Evolutionary conservation across 768 basidiomycete species (phyloP).

Genomic region (Clavulina sp.): DNA sequence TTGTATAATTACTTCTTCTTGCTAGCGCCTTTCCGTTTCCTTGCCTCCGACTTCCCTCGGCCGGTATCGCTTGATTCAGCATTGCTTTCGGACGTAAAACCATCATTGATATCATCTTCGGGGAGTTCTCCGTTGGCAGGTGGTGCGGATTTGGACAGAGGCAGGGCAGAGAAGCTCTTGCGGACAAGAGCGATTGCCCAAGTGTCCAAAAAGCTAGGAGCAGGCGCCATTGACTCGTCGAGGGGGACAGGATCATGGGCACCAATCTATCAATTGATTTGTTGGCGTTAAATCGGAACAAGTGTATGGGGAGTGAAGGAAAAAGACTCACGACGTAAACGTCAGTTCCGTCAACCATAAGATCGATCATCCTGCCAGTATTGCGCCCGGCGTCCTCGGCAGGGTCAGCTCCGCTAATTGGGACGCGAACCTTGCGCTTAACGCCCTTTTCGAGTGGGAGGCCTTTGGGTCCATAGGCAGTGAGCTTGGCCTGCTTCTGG

Average conservation of each 20-base stretch:
- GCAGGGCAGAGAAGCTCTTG: too few relatives aligned
- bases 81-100: too few relatives aligned
- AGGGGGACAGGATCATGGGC: constrained; percentile 40
- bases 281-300: constrained; percentile 2
- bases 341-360: constrained; percentile 59
- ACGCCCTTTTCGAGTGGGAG: constrained; percentile 39
- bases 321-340: constrained; percentile 50
- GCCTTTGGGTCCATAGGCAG: constrained; percentile 73
- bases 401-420: constrained; percentile 5
- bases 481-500: constrained; percentile 39
- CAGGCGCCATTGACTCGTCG: constrained; percentile 37
- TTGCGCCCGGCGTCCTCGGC: constrained; percentile 21
- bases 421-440: constrained; percentile 44
- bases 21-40: too few relatives aligned
- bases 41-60: too few relatives aligned
- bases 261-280: constrained; percentile 17
- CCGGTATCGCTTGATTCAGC: too few relatives aligned
- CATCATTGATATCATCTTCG: too few relatives aligned
- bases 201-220: constrained; percentile 42
- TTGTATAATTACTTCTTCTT: too few relatives aligned
- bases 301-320: constrained; percentile 1
- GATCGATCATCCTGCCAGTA: constrained; percentile 36
- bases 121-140: too few relatives aligned
- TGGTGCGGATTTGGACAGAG: too few relatives aligned
- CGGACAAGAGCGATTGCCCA: constrained; percentile 45